These are phyloP conservation scores for Cronartium ribicola DNA, from an alignment of 1,284 basidiomycete genomes.

Conservation along the genomic window DNA sequence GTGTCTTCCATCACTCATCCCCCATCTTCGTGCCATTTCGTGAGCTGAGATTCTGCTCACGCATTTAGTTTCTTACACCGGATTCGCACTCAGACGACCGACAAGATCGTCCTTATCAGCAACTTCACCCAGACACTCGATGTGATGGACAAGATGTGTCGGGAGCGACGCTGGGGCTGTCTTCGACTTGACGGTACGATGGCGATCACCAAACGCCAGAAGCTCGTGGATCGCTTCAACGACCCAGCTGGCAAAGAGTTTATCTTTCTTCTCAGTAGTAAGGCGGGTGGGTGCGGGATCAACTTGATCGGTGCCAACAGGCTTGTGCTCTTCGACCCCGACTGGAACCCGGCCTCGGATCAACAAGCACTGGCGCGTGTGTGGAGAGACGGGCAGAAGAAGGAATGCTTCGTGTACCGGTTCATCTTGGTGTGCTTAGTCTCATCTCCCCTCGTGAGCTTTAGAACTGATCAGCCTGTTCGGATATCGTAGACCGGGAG, in stretches of 20 bases:
- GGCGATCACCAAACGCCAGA: constrained; percentile 89
- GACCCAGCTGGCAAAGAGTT: constrained; percentile 92
- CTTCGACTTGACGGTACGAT: constrained; percentile 92
- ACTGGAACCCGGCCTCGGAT: constrained; percentile 98
- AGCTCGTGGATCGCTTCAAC: constrained; percentile 96
- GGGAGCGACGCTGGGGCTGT: constrained; percentile 72
- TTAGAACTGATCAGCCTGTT: constrained; percentile 55
- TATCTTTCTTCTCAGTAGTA: constrained; percentile 89
- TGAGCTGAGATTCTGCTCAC: not conserved
- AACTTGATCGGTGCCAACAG: constrained; percentile 97
- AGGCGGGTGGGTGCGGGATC: constrained; percentile 96
- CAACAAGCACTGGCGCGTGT: constrained; percentile 97
- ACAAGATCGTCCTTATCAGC: constrained; percentile 98
- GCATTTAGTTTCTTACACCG: constrained; percentile 73
- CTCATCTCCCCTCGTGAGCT: not conserved
- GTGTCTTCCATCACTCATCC: not conserved
- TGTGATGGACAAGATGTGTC: constrained; percentile 80
- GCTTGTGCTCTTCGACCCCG: constrained; percentile 90
- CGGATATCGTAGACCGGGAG: constrained; percentile 81
- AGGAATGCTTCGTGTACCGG: constrained; percentile 53
- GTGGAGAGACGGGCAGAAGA: constrained; percentile 99
- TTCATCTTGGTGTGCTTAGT: constrained; percentile 28
- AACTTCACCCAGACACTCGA: constrained; percentile 98
- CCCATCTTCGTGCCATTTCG: not conserved
- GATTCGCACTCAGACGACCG: constrained; percentile 72